These are phyloP conservation scores for Diplodia scrobiculata DNA, from an alignment of 2,329 filamentous ascomycete genomes.

Conservation along the genomic window DNA sequence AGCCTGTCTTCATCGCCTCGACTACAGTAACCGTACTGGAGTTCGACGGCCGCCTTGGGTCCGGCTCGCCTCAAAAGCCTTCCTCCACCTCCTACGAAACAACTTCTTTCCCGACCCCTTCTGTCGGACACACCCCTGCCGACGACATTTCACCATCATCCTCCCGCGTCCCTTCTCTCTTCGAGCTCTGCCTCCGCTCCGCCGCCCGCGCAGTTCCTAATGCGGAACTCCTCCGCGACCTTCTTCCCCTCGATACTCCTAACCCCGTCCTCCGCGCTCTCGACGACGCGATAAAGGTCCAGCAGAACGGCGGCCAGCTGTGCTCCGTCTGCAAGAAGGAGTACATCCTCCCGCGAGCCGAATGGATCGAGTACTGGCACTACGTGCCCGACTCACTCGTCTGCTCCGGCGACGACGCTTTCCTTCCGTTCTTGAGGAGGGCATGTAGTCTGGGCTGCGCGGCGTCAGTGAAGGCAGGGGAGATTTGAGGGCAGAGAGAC, in stretches of 20 bases:
- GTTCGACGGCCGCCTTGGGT: slow-evolving; percentile 36
- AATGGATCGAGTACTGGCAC: slow-evolving; percentile 33
- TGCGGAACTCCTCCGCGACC: slow-evolving; percentile 3
- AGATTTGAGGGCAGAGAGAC: background rate
- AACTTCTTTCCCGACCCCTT: slow-evolving; percentile 15
- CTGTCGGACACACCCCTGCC: slow-evolving; percentile 13
- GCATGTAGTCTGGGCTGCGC: slow-evolving; percentile 28
- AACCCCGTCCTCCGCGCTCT: slow-evolving; percentile 7
- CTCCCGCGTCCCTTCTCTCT: slow-evolving; percentile 39
- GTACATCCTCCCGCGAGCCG: slow-evolving; percentile 31
- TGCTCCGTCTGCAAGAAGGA: slow-evolving; percentile 28
- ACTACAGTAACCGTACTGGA: slow-evolving; percentile 33
- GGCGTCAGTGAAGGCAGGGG: slow-evolving; percentile 20
- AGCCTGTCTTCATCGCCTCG: slow-evolving; percentile 29
- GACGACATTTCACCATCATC: slow-evolving; percentile 13
- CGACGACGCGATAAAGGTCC: background rate
- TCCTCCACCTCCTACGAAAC: slow-evolving; percentile 1
- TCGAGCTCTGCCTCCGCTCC: slow-evolving; percentile 40
- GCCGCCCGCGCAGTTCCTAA: slow-evolving; percentile 18
- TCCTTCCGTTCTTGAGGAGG: slow-evolving; percentile 28
- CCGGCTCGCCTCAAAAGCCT: slow-evolving; percentile 2
- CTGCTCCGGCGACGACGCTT: slow-evolving; percentile 19
- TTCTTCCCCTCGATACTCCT: slow-evolving; percentile 19
- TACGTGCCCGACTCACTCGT: slow-evolving; percentile 24
- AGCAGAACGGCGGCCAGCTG: slow-evolving; percentile 8